A percentile compares a stretch with the other conserved stretches of the same genome.
phyloP scores from a whole-genome alignment of 345 rosid species.

The Eucalyptus marginata region DNA sequence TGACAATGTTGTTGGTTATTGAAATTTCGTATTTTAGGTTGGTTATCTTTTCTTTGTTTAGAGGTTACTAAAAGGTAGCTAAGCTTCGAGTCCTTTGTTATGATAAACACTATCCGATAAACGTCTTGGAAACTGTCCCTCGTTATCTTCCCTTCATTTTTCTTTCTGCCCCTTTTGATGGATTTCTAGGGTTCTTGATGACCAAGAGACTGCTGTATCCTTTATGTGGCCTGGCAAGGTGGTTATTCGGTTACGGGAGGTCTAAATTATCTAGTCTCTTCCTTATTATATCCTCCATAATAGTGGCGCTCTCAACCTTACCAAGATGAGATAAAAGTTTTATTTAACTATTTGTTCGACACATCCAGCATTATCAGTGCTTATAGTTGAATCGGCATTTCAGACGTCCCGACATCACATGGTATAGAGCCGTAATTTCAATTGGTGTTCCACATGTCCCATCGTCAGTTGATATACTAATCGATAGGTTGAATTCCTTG shows the following conservation, averaged over 20 bases:
- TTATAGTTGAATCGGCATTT: too few relatives aligned
- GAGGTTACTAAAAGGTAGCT: neutral
- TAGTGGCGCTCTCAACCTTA: neutral
- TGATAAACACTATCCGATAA: neutral
- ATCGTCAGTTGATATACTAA: neutral
- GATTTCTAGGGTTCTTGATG: neutral
- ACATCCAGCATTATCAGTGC: neutral
- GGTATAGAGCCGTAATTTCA: neutral
- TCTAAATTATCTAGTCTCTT: neutral
- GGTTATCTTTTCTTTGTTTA: neutral
- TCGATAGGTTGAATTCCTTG: neutral
- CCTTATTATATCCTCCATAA: neutral
- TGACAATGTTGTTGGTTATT: neutral
- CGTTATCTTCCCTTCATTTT: neutral
- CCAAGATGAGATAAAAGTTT: neutral
- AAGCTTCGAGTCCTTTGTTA: neutral
- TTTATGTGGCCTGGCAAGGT: neutral
- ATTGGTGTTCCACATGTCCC: neutral
- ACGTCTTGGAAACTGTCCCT: neutral
- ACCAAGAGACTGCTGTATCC: neutral
- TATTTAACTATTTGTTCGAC: neutral
- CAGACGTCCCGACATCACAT: neutral
- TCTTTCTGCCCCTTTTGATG: neutral
- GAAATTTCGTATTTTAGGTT: neutral
- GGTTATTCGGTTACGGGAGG: neutral